Base-by-base conservation (phyloP, 108 stramenopile genomes). In the Pseudonitzschia multistriata region DNA sequence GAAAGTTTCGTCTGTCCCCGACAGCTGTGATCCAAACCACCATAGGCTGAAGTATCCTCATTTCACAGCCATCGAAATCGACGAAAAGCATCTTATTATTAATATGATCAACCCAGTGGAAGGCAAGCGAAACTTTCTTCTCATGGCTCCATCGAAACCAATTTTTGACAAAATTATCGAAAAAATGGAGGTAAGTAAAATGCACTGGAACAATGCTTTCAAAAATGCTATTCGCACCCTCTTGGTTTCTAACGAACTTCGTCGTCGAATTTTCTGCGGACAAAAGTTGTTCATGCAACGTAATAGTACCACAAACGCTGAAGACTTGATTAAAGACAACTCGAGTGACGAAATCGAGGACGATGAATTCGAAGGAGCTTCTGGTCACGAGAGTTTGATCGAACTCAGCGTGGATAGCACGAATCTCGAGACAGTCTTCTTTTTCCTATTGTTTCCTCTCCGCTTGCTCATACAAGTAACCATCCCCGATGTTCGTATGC, bases 381-480 rank as follows among this genome's bases (percentile, higher is more conserved):
- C 83, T 61, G 53, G 31, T 1, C 79, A 89, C 34, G 67, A 57
- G 1, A 62, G 62, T 3, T 70, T 92, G 2, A 85, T 89, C 45
- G 82, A 83, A 45, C 75, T 74, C 33, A 86, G 84, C 25, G 11
- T 14, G 15, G 82, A 79, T 61, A 79, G 59, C 8, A 39, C 71
- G 21, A 70, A 50, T 6, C 11, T 80, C 24, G 86, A 66, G 37
- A 74, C 81, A 1, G 53, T 72, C 27, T 49, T 86, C 21, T 87
- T 70, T 65, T 33, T 74, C 5, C 29, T 80, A 2, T 37, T 88
- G 11, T 89, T 81, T 31, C 91, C 91, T 47, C 49, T 89, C 8
- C 84, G 85, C 49, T 62, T 76, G 29, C 52, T 83, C 45, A 86
- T 92, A 74, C 91, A 92, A 42, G 74, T 61, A 28, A 88, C 91